phyloP scores from a whole-genome alignment of 2,329 filamentous ascomycete genomes.

The Biscogniauxia mediterranea region DNA sequence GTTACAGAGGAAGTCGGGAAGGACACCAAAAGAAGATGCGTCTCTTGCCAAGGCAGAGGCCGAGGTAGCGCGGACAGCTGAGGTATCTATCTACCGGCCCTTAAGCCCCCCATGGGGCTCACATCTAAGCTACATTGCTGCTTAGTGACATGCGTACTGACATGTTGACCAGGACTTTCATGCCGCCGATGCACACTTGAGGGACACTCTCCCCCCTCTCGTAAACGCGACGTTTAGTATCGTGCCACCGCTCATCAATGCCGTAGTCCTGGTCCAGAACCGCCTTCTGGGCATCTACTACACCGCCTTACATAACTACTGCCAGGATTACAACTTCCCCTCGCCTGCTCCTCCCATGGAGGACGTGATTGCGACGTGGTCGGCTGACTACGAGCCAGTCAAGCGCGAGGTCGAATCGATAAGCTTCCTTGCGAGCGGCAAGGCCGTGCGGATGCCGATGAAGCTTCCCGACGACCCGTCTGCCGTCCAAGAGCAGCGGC shows the following conservation, averaged over 20 bases:
- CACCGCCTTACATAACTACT: conserved; percentile 72
- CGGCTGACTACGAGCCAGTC: conserved; percentile 59
- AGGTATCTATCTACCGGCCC: conserved; percentile 44
- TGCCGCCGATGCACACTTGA: conserved; percentile 71
- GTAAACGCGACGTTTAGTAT: conserved; percentile 69
- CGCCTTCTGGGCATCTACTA: conserved; percentile 75
- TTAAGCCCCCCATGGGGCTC: not conserved
- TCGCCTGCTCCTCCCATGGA: conserved; percentile 72
- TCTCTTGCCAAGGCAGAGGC: conserved; percentile 68
- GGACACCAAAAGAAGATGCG: conserved; percentile 70
- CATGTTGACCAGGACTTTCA: conserved; percentile 60
- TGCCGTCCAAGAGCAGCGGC: conserved; percentile 22
- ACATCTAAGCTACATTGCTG: not conserved
- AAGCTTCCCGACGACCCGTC: conserved; percentile 34
- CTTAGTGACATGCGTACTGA: conserved; percentile 1
- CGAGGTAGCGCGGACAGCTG: conserved; percentile 63
- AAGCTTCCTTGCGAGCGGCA: conserved; percentile 63
- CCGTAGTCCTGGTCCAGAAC: conserved; percentile 75
- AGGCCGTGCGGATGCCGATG: conserved; percentile 55
- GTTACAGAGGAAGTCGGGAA: conserved; percentile 66
- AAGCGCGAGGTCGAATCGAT: conserved; percentile 68
- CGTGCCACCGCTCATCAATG: conserved; percentile 68
- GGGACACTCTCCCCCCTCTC: conserved; percentile 67
- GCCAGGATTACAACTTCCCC: conserved; percentile 65
- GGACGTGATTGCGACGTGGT: conserved; percentile 66